Percentiles rank a stretch among this genome's conserved stretches.
Evolutionary conservation across 257 asterid genomes (phyloP).

Genomic region (Nicotiana undulata): DNA sequence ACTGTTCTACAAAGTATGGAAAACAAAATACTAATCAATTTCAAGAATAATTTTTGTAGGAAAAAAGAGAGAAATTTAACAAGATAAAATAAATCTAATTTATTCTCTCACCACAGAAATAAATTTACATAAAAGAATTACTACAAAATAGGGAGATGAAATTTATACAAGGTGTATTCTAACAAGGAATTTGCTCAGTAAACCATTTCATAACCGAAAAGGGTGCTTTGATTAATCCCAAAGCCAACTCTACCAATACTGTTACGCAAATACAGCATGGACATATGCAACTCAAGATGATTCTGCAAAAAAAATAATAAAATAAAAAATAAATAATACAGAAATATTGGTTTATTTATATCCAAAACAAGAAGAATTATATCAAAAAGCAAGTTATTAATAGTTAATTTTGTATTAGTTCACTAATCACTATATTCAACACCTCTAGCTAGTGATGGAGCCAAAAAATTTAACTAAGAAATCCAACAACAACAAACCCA

Average conservation of each 20-base stretch:
- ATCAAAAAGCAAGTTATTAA: not conserved
- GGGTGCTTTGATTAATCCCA: constrained; percentile 48
- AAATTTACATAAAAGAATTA: not conserved
- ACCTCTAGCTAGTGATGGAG: not conserved
- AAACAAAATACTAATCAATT: not conserved
- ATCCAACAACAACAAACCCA: too few species aligned
- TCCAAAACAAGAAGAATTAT: not conserved
- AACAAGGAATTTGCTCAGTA: constrained; percentile 33
- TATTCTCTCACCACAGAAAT: not conserved
- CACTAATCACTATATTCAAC: not conserved
- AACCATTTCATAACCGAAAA: constrained; percentile 35
- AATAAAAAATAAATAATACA: not conserved
- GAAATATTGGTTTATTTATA: not conserved
- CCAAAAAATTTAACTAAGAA: too few species aligned
- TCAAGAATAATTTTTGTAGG: not conserved
- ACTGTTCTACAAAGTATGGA: not conserved
- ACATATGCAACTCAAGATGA: constrained; percentile 53
- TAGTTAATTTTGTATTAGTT: not conserved
- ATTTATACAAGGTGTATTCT: not conserved
- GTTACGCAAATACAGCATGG: constrained; percentile 80
- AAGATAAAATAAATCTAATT: not conserved
- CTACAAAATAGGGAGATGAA: not conserved
- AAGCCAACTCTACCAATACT: constrained; percentile 55
- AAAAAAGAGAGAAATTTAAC: not conserved
- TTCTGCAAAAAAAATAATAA: constrained; percentile 33